Percentiles rank a stretch among this genome's conserved stretches.
Conservation (phyloP, 495 filamentous ascomycete genomes). For the Penicillium tannophilum region DNA sequence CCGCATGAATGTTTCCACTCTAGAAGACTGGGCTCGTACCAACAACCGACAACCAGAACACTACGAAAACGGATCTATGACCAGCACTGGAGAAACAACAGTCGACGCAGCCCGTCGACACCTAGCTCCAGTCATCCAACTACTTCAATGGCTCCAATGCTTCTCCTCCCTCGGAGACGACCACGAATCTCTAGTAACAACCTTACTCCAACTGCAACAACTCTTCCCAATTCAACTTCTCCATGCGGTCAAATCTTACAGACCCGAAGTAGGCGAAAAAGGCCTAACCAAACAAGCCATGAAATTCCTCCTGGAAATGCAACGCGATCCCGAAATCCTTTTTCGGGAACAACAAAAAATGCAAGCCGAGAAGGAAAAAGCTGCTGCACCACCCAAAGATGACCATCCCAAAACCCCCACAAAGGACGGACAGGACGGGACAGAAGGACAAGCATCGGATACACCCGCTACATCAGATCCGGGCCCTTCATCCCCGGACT, state of each 20-base stretch:
- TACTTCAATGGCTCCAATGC: slow-evolving; percentile 97
- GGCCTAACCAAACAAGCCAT: slow-evolving; percentile 80
- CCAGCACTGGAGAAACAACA: slow-evolving; percentile 81
- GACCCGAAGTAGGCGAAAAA: slow-evolving; percentile 94
- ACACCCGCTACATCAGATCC: slow-evolving; percentile 27
- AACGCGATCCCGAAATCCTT: slow-evolving; percentile 60
- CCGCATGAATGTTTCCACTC: slow-evolving; percentile 92
- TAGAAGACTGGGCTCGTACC: slow-evolving; percentile 93
- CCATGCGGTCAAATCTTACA: slow-evolving; percentile 88
- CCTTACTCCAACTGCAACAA: slow-evolving; percentile 81
- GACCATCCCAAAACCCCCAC: slow-evolving; percentile 47
- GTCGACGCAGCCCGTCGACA: slow-evolving; percentile 81
- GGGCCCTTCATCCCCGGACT: slow-evolving; percentile 28
- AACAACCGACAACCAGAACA: slow-evolving; percentile 97
- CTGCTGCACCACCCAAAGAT: slow-evolving; percentile 27
- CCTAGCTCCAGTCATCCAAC: slow-evolving; percentile 86
- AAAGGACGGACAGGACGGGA: slow-evolving; percentile 34
- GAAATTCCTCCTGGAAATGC: slow-evolving; percentile 82
- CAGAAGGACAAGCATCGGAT: slow-evolving; percentile 17
- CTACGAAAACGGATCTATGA: slow-evolving; percentile 89
- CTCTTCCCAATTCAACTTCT: slow-evolving; percentile 88
- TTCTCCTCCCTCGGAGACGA: slow-evolving; percentile 97
- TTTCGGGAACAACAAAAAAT: slow-evolving; percentile 40
- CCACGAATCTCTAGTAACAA: slow-evolving; percentile 81
- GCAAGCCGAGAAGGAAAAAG: slow-evolving; percentile 33